Base-by-base conservation (phyloP, 768 basidiomycete species). In the Trametes punicea region DNA sequence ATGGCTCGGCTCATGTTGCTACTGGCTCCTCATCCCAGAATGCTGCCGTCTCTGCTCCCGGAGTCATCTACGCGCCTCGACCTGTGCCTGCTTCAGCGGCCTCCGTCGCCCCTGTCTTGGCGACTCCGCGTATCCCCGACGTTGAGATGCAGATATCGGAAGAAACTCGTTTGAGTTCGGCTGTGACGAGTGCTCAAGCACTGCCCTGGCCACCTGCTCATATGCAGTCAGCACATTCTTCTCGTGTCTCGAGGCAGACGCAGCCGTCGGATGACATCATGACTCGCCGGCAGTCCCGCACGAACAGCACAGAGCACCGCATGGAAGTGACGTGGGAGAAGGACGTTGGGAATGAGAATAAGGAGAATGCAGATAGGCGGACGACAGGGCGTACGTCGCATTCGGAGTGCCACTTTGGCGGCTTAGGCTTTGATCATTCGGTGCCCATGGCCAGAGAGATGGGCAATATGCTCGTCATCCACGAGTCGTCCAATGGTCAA, bases 391-490 rank as follows among this genome's bases (percentile, higher is more conserved):
- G 31, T 46, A 20, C 56, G 57, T 10, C 42, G 30, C 63, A 70
- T n/a, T 53, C 64, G 1, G 49, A 50, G 5, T 62, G 65, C 29
- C 18, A 56, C 1, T 54, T 69, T 47, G 70, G 68, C 10, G 74
- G 73, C 13, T 56, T 73, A 23, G 70, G 73, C 30, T 69, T 69
- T 54, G 65, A 63, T 26, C 70, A 66, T 23, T 67, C 68, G 47
- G 57, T 73, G 46, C 60, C 72, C 64, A 47, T 75, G 18, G 75
- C 75, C n/a, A 77, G 75, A 59, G 80, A 82, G 55, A 75, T 80
- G 67, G 79, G 79, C 9, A 86, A 81, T 57, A 74, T 81, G 33
- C 46, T 79, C 20, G 65, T 71, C 18, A 58, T 69, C 11, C 62
- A 63, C 21, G 71, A 74, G 20, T 52, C 66, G 36, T 33, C 65